Evolutionary conservation across 176 grass and related monocot species (phyloP), one percentile per base, ranked within the genome.

Genomic region (Melocanna baccifera): DNA sequence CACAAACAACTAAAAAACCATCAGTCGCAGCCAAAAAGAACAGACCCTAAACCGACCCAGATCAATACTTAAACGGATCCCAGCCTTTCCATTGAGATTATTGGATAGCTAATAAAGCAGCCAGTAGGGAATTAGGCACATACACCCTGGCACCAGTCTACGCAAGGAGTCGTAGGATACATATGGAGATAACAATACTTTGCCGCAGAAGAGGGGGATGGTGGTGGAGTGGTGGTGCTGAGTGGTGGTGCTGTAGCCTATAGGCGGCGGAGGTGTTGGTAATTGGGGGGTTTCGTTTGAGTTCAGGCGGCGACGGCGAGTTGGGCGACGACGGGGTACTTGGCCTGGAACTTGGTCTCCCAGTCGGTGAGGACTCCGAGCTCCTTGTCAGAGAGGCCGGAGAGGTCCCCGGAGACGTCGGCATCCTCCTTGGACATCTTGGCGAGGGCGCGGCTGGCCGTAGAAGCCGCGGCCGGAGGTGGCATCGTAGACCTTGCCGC

Each of bases 301-400:
- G 11, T 11, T 9, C 4, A 51, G 51, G 76, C 46, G 18, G 62
- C n/a, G 88, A 69, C 86, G 59, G 79, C 69, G 56, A 98, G 82
- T 87, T 83, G 87, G 62, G 73, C 91, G 59, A 90, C 85, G 73
- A 98, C 71, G 58, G 93, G 96, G 83, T 98, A 98, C 85, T 98
- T 98, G 71, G 91, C 93, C 89, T 90, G 85, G 87, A 98, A 98
- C 87, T 98, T 98, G 72, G 85, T 92, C 91, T 95, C 93, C 96
- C 96, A 98, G 58, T 98, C 96, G 23, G 84, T 79, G 41, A 98
- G 93, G 56, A 94, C 91, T 36, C 83, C 91, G 40, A 87, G 85
- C 83, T 98, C 96, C 87, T 98, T 95, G 6, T 98, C 89, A 61
- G 87, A 77, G 87, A 98, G 91, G 28, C 80, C 96, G 4, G 64